Percentiles rank a stretch among this genome's conserved stretches.
Conservation (phyloP, 1,284 basidiomycete species). For the Boletus mariae region DNA sequence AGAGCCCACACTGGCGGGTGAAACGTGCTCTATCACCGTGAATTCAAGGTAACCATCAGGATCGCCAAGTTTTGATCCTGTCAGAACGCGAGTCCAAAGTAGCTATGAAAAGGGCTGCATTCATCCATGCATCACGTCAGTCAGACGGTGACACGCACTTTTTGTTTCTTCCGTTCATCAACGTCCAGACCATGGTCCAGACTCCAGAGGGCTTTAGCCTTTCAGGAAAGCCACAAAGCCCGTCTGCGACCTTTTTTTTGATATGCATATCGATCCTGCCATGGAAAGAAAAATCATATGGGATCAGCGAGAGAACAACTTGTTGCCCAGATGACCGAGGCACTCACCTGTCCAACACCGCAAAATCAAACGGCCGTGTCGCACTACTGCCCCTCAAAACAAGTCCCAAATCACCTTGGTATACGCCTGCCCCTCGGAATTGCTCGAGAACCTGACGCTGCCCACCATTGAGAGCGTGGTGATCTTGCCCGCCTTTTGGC, state of each 20-base stretch:
- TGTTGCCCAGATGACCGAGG: conserved; percentile 5
- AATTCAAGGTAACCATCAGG: conserved; percentile 72
- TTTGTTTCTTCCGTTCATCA: conserved; percentile 49
- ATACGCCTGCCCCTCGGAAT: conserved; percentile 48
- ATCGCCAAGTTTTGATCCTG: conserved; percentile 72
- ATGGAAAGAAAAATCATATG: not conserved
- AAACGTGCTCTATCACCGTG: conserved; percentile 80
- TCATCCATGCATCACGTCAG: not conserved
- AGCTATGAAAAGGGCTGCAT: conserved; percentile 29
- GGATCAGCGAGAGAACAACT: not conserved
- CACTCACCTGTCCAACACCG: conserved; percentile 61
- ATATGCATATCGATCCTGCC: conserved; percentile 62
- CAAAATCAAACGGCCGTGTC: conserved; percentile 58
- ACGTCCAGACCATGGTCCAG: conserved; percentile 26
- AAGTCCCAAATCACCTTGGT: conserved; percentile 62
- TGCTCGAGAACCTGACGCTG: conserved; percentile 47
- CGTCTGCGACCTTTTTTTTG: conserved; percentile 50
- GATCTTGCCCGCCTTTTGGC: conserved; percentile 63
- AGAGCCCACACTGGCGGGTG: not conserved
- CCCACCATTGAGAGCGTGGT: conserved; percentile 61
- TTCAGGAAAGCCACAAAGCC: conserved; percentile 54
- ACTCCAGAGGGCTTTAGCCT: conserved; percentile 31
- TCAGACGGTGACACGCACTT: conserved; percentile 32
- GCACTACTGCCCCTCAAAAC: conserved; percentile 47
- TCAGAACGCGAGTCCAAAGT: conserved; percentile 30